Evolutionary conservation across 345 rosid genomes (phyloP), one percentile per base, ranked within the genome.

Genomic region (Dipteronia dyeriana): DNA sequence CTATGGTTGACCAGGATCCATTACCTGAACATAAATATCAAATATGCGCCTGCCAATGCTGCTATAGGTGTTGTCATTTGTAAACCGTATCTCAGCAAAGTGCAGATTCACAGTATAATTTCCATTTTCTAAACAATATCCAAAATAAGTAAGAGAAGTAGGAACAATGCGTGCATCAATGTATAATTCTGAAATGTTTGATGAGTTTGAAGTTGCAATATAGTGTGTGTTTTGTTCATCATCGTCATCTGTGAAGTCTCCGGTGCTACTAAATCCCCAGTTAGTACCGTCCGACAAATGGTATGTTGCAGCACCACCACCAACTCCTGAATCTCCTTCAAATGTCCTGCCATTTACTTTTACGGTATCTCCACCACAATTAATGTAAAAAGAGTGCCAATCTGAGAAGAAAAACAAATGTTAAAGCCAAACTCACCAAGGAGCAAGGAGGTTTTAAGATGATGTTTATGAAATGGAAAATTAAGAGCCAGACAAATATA

Each of bases 21-120:
- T 26, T 81, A 90, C 94, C 98, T 91, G 94, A 77, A 90, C 72
- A 75, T 88, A 89, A 61, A 91, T 77, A 73, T 93, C 82, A 69
- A 91, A 93, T 56, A 90, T 23, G 9, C 93, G 89, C 41, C 80
- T 90, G 1, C 91, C 97, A 0, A 83, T 73, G 79, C 81, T 85
- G 45, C 7, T 19, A 20, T 78, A 90, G 9, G 68, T 74, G 31
- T 70, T 80, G 59, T 81, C 79, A 47, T 82, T 77, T 51, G 75
- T 81, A 78, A 93, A 90, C 71, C 78, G 77, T 63, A 90, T 88
- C 86, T 92, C 94, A 56, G 89, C 85, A 81, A 92, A 92, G 78
- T 66, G 90, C 29, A 91, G 94, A 26, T 14, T 83, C 23, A 91
- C 85, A 20, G 76, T 83, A 84, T 93, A 91, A 7, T 17, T 74